Conservation (phyloP, 2,329 filamentous ascomycete species). For the Botryotinia narcissicola region DNA sequence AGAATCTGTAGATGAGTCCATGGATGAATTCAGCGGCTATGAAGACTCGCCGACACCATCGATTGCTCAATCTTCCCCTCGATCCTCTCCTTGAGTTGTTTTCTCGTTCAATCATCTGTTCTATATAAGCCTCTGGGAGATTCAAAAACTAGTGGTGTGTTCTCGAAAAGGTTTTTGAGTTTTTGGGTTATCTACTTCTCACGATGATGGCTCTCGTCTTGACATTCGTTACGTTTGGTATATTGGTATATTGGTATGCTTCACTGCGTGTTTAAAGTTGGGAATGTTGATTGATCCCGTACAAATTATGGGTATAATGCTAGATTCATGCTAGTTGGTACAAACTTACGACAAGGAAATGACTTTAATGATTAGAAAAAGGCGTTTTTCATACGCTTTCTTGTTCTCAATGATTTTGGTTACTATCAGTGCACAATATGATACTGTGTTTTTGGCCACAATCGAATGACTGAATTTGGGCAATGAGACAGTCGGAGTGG, state of each 20-base stretch:
- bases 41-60: constrained; percentile 7
- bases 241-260: constrained; percentile 5
- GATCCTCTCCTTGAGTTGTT: background rate
- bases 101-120: background rate
- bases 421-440: background rate
- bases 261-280: background rate
- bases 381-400: background rate
- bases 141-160: background rate
- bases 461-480: background rate
- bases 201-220: background rate
- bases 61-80: background rate
- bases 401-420: background rate
- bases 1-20: background rate
- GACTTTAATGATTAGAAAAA: background rate
- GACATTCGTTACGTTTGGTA: background rate
- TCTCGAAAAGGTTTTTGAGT: background rate
- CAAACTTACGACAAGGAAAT: background rate
- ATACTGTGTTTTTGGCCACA: background rate
- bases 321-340: background rate
- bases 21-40: constrained; percentile 1
- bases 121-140: background rate
- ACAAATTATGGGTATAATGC: background rate
- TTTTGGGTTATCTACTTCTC: background rate
- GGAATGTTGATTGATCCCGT: background rate
- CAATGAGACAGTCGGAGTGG: too few relatives aligned